phyloP scores from a whole-genome alignment of 345 rosid species.

The Populus pruinosa region DNA sequence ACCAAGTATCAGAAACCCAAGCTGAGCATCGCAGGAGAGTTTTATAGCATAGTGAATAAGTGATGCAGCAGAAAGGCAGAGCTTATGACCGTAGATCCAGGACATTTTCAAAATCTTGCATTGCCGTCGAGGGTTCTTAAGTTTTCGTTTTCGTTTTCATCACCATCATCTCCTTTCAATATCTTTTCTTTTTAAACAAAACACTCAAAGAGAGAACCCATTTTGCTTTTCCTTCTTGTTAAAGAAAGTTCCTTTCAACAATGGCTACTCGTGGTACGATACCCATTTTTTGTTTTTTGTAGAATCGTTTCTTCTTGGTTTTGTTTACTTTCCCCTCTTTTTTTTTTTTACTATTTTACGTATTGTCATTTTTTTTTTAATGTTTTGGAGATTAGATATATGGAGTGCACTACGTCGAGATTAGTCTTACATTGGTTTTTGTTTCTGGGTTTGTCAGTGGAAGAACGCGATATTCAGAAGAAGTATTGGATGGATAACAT shows the following conservation, averaged over 20 bases:
- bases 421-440: not conserved
- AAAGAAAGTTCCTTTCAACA: not conserved
- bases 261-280: constrained; percentile 52
- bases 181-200: not conserved
- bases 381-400: not conserved
- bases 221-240: not conserved
- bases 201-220: not conserved
- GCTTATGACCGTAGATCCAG: constrained; percentile 64
- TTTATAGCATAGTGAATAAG: not conserved
- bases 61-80: constrained; percentile 78
- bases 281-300: not conserved
- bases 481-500: constrained; percentile 86
- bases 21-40: not conserved
- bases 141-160: not conserved
- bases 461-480: constrained; percentile 74
- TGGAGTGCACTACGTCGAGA: not conserved
- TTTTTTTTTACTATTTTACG: not conserved
- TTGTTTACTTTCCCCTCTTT: not conserved
- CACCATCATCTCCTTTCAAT: not conserved
- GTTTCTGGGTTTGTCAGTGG: constrained; percentile 33
- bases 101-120: constrained; percentile 60
- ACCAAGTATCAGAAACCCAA: not conserved
- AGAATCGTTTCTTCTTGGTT: not conserved
- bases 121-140: constrained; percentile 70
- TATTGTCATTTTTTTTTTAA: not conserved